Evolutionary conservation across 495 filamentous ascomycete genomes (phyloP), one percentile per base, ranked within the genome.

Genomic region (Penicillium psychrofluorescens): DNA sequence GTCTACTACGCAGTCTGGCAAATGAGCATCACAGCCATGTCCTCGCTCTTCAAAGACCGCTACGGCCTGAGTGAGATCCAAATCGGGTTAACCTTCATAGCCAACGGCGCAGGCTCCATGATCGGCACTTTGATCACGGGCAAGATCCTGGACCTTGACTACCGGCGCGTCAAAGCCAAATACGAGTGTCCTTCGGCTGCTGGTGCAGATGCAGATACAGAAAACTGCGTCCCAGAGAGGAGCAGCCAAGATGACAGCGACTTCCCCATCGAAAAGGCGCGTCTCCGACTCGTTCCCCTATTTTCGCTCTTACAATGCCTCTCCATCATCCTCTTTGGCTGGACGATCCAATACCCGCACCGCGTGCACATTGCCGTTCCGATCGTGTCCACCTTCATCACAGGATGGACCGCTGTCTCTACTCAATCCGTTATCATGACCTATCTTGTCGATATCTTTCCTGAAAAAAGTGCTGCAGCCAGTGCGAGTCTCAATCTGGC

Each of bases 401-500:
- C 78, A n/a, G 79, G 78, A 0, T 53, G 75, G 49, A 78, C 76
- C 1, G 70, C 69, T 1, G 76, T 81, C 36, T 75, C 73, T 54
- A 41, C 56, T 49, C 45, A 49, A 44, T 54, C 50, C 8, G 28
- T 54, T 22, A 57, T 86, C 54, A 56, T 56, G 50, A 62, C 55
- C 16, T 62, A 62, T 37, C 60, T 87, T 2, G 73, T 86, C 4
- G 84, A 88, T 49, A 65, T 86, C 6, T 80, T 80, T 46, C 77
- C 74, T 0, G 67, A 68, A 1, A 67, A 52, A 14, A 80, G 82
- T 2, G 77, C 75, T 0, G 77, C 81, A 0, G 81, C 81, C 0
- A 79, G 79, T 8, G 83, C 85, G 0, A 80, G 79, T 7, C 77
- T 81, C 43, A 88, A 89, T 51, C 59, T 89, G 8, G 76, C 78